phyloP scores from a whole-genome alignment of 192 early-diverging fungal species.

The Gaertneriomyces semiglobifer region DNA sequence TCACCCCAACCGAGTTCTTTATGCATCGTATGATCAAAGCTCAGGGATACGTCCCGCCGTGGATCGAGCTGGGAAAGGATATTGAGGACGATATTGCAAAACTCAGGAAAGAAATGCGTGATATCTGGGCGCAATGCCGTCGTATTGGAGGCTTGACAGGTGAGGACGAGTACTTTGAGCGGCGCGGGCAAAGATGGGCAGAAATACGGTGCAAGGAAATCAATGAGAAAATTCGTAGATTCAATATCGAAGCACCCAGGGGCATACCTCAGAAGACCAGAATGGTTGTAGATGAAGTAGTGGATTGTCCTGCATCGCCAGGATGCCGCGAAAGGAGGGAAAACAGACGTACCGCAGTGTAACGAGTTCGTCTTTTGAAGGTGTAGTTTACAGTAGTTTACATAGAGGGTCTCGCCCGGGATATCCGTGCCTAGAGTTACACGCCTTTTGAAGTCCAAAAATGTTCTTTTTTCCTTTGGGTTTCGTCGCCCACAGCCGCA shows the following conservation, averaged over 20 bases:
- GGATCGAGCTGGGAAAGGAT: constrained; percentile 35
- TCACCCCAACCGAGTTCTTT: constrained; percentile 32
- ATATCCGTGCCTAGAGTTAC: no score
- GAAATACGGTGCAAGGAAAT: constrained; percentile 20
- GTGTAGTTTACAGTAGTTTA: no score
- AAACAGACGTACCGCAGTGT: no score
- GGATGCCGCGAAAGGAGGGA: no score
- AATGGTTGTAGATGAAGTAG: constrained; percentile 5
- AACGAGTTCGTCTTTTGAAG: no score
- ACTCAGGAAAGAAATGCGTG: constrained; percentile 30
- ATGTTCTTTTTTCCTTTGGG: no score
- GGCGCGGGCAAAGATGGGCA: constrained; percentile 24
- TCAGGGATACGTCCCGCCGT: constrained; percentile 36
- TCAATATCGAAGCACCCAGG: constrained; percentile 11
- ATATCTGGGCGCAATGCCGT: constrained; percentile 21
- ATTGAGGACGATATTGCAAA: constrained; percentile 33
- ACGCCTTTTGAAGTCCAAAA: no score
- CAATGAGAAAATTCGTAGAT: constrained; percentile 19
- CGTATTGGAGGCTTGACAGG: constrained; percentile 8
- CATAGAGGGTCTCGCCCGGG: no score
- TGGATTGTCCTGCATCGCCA: no score
- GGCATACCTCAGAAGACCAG: constrained; percentile 11
- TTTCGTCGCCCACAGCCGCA: no score
- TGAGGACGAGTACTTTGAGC: constrained; percentile 16
- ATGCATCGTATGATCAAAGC: constrained; percentile 41